phyloP scores from a whole-genome alignment of 2,329 filamentous ascomycete genomes.

The Didymella segeticola region DNA sequence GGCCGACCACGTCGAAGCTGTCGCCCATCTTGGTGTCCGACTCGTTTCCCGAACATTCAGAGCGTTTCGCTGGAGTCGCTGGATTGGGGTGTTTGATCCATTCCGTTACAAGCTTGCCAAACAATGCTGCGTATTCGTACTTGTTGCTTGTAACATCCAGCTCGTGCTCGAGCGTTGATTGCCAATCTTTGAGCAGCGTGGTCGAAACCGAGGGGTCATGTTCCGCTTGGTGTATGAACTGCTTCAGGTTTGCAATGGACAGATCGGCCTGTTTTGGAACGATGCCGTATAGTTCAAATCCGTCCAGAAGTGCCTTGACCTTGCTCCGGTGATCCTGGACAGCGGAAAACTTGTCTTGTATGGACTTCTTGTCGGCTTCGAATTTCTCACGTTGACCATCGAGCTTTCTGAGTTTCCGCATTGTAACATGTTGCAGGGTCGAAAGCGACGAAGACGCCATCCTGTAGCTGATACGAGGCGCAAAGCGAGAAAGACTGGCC shows the following conservation, averaged over 20 bases:
- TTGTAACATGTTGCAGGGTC: conserved; percentile 36
- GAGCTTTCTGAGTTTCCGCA: conserved; percentile 35
- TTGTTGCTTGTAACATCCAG: conserved; percentile 39
- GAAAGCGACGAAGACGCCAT: conserved; percentile 29
- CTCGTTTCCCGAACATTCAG: background rate
- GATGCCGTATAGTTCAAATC: conserved; percentile 29
- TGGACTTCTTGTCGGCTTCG: conserved; percentile 25
- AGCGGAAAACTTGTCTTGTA: conserved; percentile 20
- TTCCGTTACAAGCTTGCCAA: conserved; percentile 36
- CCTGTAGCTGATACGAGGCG: background rate
- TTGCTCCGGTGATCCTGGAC: conserved; percentile 18
- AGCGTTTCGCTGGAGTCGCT: background rate
- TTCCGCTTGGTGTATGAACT: conserved; percentile 36
- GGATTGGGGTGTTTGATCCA: conserved; percentile 40
- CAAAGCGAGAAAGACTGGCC: too few species aligned
- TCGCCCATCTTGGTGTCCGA: background rate
- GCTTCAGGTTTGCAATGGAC: conserved; percentile 26
- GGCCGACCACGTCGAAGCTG: conserved; percentile 53
- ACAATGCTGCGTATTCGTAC: conserved; percentile 38
- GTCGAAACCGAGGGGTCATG: conserved; percentile 37
- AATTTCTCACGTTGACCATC: conserved; percentile 28
- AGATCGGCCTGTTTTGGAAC: conserved; percentile 17
- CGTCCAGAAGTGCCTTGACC: conserved; percentile 28
- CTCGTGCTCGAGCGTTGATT: conserved; percentile 30
- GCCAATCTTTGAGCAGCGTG: conserved; percentile 32